Evolutionary conservation across 345 rosid species (phyloP), one percentile per base, ranked within the genome.

Genomic region (Populus tremula): DNA sequence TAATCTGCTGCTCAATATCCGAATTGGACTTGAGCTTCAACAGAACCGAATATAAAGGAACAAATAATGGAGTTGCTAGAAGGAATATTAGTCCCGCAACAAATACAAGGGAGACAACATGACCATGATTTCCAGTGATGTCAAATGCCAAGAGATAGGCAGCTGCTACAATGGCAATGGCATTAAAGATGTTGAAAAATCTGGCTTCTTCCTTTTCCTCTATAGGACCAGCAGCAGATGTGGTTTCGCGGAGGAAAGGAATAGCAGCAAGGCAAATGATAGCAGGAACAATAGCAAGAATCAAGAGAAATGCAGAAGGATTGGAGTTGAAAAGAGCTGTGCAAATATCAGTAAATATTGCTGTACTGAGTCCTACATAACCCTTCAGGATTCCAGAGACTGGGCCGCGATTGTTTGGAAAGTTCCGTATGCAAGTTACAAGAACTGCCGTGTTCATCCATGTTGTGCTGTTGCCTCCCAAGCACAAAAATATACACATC

Each of bases 391-490:
- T 87, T 47, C 91, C 95, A 0, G 91, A 85, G 36, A 89, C 91
- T 0, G 91, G 91, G 2, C 93, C 93, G 2, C 91, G 90, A 43
- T 85, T 91, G 38, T 77, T 80, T 2, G 86, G 90, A 78, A 91
- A 91, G 76, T 85, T 91, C 25, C 91, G 41, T 78, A 91, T 85
- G 79, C 92, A 89, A 21, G 95, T 88, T 36, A 89, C 95, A 4
- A 89, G 79, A 74, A 88, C 85, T 41, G 91, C 91, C 33, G 94
- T 91, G 88, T 88, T 89, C 90, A 91, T 86, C 91, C 92, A 91
- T 10, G 94, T 87, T 6, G 91, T 86, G 80, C 91, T 89, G 74
- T 91, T 89, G 21, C 90, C 91, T 62, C 90, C 94, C 85, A 89
- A 36, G 83, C 90, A 87, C 13, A 91, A 83, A 56, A 87, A 84